These are phyloP conservation scores for Pseudogymnoascus sp. DNA, from an alignment of 2,329 filamentous ascomycete genomes.

Conservation along the genomic window DNA sequence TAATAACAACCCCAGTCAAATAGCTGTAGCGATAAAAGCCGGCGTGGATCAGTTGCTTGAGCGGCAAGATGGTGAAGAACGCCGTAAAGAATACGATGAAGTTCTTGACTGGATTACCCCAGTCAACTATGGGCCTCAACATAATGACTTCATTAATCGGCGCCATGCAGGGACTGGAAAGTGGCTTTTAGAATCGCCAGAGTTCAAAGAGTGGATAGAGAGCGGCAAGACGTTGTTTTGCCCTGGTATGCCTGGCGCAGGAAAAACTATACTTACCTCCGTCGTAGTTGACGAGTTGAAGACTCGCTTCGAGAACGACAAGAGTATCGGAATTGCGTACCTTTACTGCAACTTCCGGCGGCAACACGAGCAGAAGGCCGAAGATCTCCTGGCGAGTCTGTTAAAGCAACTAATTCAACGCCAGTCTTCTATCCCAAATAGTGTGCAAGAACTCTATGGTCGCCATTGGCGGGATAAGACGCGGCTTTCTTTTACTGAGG, in stretches of 20 bases:
- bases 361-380: constrained; percentile 30
- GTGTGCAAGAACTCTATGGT: constrained; percentile 26
- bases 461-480: constrained; percentile 17
- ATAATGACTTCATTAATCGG: constrained; percentile 9
- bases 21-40: background rate
- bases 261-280: constrained; percentile 38
- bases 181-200: constrained; percentile 12
- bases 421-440: constrained; percentile 20
- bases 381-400: constrained; percentile 28
- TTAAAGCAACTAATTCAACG: constrained; percentile 32
- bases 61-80: constrained; percentile 1
- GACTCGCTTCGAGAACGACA: constrained; percentile 18
- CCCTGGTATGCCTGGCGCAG: constrained; percentile 39
- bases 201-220: constrained; percentile 12
- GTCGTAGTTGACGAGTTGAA: constrained; percentile 35
- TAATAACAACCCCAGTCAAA: background rate
- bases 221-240: constrained; percentile 34
- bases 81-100: background rate
- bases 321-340: constrained; percentile 33
- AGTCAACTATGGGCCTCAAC: constrained; percentile 20
- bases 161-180: constrained; percentile 12
- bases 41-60: background rate
- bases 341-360: constrained; percentile 40
- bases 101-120: constrained; percentile 4
- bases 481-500: constrained; percentile 23